Conservation (phyloP, 2,329 filamentous ascomycete genomes). For the Fusarium ramigenum region DNA sequence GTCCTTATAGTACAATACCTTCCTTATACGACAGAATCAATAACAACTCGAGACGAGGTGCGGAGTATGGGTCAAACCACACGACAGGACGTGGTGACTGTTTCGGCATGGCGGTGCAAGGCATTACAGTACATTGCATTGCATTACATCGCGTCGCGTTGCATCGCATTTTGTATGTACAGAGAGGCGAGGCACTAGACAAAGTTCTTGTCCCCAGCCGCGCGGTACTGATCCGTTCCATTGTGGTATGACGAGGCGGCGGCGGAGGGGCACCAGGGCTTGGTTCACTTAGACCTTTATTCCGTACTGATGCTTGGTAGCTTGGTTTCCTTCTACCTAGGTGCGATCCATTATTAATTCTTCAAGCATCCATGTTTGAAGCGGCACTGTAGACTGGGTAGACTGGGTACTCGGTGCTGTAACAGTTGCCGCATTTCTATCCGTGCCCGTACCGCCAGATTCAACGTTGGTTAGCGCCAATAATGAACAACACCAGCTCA, state of each 20-base stretch:
- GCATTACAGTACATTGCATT: background rate
- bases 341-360: background rate
- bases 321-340: background rate
- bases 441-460: slow-evolving; percentile 8
- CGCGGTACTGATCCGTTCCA: slow-evolving; percentile 13
- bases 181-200: slow-evolving; percentile 14
- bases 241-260: slow-evolving; percentile 26
- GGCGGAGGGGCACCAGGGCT: slow-evolving; percentile 3
- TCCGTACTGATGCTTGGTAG: background rate
- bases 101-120: slow-evolving; percentile 22
- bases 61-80: slow-evolving; percentile 11
- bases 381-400: background rate
- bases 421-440: slow-evolving; percentile 20
- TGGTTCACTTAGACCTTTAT: background rate
- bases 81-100: slow-evolving; percentile 10
- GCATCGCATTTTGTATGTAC: background rate
- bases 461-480: slow-evolving; percentile 17
- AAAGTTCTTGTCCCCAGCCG: slow-evolving; percentile 24
- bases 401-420: background rate
- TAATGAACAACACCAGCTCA: slow-evolving; percentile 13
- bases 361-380: slow-evolving; percentile 5
- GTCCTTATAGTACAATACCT: slow-evolving; percentile 1
- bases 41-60: slow-evolving; percentile 18
- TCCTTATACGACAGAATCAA: slow-evolving; percentile 19
- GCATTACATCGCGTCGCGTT: background rate